phyloP scores from a whole-genome alignment of 2,329 filamentous ascomycete species.

The Penicillium sp. region DNA sequence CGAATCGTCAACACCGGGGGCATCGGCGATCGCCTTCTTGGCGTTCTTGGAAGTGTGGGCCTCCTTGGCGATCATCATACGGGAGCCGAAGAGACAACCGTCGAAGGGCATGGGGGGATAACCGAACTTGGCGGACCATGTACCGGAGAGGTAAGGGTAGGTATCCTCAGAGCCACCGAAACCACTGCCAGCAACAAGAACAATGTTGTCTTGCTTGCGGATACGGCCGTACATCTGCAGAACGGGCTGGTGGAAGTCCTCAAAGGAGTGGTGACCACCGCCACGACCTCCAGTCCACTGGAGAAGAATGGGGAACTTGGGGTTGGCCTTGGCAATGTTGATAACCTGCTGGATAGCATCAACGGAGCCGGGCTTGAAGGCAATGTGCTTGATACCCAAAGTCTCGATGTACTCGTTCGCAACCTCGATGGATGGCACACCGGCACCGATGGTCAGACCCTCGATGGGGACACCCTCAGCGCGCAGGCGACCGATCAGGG shows the following conservation, averaged over 20 bases:
- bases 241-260: slow-evolving; percentile 93
- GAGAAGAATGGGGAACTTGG: slow-evolving; percentile 86
- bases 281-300: slow-evolving; percentile 96
- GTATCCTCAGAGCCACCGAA: slow-evolving; percentile 90
- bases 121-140: slow-evolving; percentile 84
- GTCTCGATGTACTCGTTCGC: slow-evolving; percentile 94
- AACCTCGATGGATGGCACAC: slow-evolving; percentile 91
- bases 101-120: slow-evolving; percentile 95
- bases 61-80: slow-evolving; percentile 95
- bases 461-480: slow-evolving; percentile 89
- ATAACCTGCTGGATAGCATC: slow-evolving; percentile 88
- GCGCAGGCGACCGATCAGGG: slow-evolving; percentile 58
- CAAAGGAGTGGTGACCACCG: slow-evolving; percentile 91
- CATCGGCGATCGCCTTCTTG: slow-evolving; percentile 88
- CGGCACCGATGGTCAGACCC: slow-evolving; percentile 88
- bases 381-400: slow-evolving; percentile 87
- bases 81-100: slow-evolving; percentile 85
- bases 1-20: slow-evolving; percentile 76
- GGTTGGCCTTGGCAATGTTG: slow-evolving; percentile 93
- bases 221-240: slow-evolving; percentile 90
- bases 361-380: slow-evolving; percentile 89
- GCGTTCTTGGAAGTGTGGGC: slow-evolving; percentile 84
- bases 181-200: slow-evolving; percentile 86
- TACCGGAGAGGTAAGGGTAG: slow-evolving; percentile 87
- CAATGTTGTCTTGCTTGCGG: slow-evolving; percentile 81